These are phyloP conservation scores for Dendrocalamus sinicus DNA, from an alignment of 176 grass and related monocot genomes.

Conservation along the genomic window DNA sequence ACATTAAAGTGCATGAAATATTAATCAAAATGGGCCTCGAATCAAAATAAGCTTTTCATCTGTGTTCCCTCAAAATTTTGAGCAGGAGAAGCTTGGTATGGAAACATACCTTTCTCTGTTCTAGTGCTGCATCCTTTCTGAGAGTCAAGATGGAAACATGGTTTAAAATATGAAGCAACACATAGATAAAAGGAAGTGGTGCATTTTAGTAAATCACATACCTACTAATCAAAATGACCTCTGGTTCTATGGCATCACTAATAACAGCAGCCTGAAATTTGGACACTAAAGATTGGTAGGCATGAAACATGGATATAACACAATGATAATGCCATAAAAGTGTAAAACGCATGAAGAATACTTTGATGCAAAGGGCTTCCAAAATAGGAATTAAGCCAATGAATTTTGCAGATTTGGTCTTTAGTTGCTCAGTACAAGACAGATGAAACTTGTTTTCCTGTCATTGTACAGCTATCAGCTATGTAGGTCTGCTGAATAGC, in stretches of 20 bases:
- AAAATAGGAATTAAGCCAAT: conserved; percentile 24
- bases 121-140: conserved; percentile 74
- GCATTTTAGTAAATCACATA: conserved; percentile 36
- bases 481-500: not conserved
- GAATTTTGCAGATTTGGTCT: not conserved
- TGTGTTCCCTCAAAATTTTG: conserved; percentile 22
- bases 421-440: not conserved
- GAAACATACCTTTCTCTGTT: conserved; percentile 69
- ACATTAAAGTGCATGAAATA: not conserved
- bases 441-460: conserved; percentile 18
- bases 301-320: conserved; percentile 33
- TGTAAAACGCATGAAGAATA: not conserved
- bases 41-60: conserved; percentile 27
- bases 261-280: conserved; percentile 60
- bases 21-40: conserved; percentile 26
- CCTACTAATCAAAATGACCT: conserved; percentile 63
- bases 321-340: not conserved
- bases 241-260: conserved; percentile 55
- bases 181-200: conserved; percentile 20
- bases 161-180: conserved; percentile 29
- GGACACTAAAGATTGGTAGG: conserved; percentile 23
- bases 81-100: conserved; percentile 46
- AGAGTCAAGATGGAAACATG: conserved; percentile 49
- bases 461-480: not conserved
- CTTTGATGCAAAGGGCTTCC: conserved; percentile 11